Evolutionary conservation across 1,284 basidiomycete genomes (phyloP), one percentile per base, ranked within the genome.

Genomic region (Cutaneotrichosporon cyanovorans): DNA sequence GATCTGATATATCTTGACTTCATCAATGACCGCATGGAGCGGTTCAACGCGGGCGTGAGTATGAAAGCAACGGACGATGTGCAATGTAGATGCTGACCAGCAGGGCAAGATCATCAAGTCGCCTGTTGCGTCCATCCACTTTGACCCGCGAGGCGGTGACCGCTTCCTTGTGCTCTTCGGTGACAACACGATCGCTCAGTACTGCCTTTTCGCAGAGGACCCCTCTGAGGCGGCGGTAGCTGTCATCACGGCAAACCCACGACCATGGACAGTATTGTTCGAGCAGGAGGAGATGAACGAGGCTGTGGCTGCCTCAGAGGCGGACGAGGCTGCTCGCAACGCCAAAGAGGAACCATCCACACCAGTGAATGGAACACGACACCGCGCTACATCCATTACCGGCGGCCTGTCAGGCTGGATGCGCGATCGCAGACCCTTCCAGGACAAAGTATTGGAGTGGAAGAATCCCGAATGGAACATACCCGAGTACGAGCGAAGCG

Each of bases 161-260:
- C 78, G 92, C 19, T 92, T 97, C 65, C 77, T 93, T 34, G 88
- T 84, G n/a, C 84, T 87, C 3, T 88, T 95, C 63, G 84, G 83
- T 14, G 88, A 97, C 61, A 60, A 59, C 20, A 66, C 60, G 7
- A 58, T 70, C 15, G 51, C 66, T 7, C 59, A 61, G 48, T 68
- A 63, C 58, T 62, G 67, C 56, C 53, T 68, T 7, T 65, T 64
- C 48, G 64, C 62, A 12, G 66, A 68, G 48, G 68, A 70, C 40
- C 68, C 68, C 11, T 40, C 19, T 34, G 52, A 54, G 21, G 52
- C 52, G 2, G 48, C 45, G 4, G 34, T 58, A 30, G 41, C 55
- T 2, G 46, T 51, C 4, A 56, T 61, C 21, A 58, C 54, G 28
- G 50, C 45, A 11, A 38, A 49, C 6, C 42, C 55, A 9, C 39